Evolutionary conservation across 1,139 yeast species (phyloP).

Genomic region (Suhomyces bokatorum): DNA sequence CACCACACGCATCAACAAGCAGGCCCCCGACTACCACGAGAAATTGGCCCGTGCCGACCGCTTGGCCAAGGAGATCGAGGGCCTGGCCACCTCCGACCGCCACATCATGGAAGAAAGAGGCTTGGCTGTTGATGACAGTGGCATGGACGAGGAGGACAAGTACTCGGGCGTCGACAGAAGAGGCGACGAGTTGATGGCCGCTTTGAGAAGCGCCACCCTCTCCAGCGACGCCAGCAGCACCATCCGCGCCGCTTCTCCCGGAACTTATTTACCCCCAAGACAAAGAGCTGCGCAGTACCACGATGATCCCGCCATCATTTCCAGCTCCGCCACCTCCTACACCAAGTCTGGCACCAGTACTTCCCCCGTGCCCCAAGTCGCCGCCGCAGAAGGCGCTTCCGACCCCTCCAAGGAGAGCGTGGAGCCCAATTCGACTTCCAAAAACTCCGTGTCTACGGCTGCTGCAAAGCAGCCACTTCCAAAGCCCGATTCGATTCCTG

Average conservation of each 20-base stretch:
- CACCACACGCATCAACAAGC: slow-evolving; percentile 78
- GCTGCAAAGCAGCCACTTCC: slow-evolving; percentile 17
- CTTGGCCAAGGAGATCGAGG: slow-evolving; percentile 81
- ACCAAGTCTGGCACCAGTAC: slow-evolving; percentile 6
- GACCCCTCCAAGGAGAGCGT: background rate
- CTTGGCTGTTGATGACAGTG: slow-evolving; percentile 70
- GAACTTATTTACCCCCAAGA: slow-evolving; percentile 62
- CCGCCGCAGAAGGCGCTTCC: slow-evolving; percentile 2
- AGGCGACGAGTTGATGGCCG: slow-evolving; percentile 67
- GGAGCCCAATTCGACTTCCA: background rate
- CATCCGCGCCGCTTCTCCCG: slow-evolving; percentile 17
- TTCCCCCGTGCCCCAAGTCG: background rate
- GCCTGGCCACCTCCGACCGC: slow-evolving; percentile 63
- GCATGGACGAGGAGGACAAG: slow-evolving; percentile 92
- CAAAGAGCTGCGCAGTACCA: slow-evolving; percentile 65
- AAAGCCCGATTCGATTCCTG: slow-evolving; percentile 36
- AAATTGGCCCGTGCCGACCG: slow-evolving; percentile 70
- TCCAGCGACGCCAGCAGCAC: slow-evolving; percentile 15
- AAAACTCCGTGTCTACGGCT: background rate
- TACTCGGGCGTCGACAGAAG: slow-evolving; percentile 82
- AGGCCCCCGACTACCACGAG: slow-evolving; percentile 71
- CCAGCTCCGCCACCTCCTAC: slow-evolving; percentile 43
- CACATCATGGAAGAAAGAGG: slow-evolving; percentile 96
- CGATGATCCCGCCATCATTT: slow-evolving; percentile 76
- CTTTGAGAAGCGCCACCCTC: slow-evolving; percentile 44